Percentiles rank a stretch among this genome's conserved stretches.
phyloP scores from a whole-genome alignment of 768 basidiomycete genomes.

The Suillus discolor region DNA sequence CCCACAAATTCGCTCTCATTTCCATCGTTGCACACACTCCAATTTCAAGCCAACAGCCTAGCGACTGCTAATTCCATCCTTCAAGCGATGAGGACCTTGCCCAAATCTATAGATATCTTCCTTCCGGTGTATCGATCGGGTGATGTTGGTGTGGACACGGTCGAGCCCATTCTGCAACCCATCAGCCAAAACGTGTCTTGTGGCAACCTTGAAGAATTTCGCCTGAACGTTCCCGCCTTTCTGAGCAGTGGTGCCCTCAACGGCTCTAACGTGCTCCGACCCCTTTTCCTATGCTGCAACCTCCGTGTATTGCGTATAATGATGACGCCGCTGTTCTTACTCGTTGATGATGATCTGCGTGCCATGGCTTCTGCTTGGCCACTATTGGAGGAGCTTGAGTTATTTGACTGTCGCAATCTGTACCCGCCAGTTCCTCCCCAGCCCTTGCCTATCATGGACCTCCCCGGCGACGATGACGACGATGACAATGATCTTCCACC shows the following conservation, averaged over 20 bases:
- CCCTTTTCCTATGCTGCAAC: conserved; percentile 3
- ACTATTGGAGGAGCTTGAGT: conserved; percentile 6
- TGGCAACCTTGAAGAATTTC: background rate
- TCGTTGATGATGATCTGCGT: conserved; percentile 4
- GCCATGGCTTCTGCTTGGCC: conserved; percentile 10
- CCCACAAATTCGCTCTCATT: conserved; percentile 2
- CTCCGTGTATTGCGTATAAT: background rate
- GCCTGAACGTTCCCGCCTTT: background rate
- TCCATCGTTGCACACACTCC: background rate
- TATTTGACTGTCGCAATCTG: background rate
- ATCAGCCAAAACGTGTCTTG: background rate
- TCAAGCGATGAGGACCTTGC: background rate
- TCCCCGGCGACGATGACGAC: background rate
- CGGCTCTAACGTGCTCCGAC: background rate
- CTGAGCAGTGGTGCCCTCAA: background rate
- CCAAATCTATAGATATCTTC: background rate
- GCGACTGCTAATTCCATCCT: background rate
- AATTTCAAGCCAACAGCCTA: background rate
- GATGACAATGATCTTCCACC: background rate
- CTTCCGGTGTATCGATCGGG: background rate
- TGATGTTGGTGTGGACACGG: background rate
- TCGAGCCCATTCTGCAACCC: background rate
- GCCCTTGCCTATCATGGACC: background rate
- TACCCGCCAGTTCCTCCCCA: background rate
- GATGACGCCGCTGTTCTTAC: background rate